Base-by-base conservation (phyloP, 2,329 filamentous ascomycete species). In the Monosporascus sp. region DNA sequence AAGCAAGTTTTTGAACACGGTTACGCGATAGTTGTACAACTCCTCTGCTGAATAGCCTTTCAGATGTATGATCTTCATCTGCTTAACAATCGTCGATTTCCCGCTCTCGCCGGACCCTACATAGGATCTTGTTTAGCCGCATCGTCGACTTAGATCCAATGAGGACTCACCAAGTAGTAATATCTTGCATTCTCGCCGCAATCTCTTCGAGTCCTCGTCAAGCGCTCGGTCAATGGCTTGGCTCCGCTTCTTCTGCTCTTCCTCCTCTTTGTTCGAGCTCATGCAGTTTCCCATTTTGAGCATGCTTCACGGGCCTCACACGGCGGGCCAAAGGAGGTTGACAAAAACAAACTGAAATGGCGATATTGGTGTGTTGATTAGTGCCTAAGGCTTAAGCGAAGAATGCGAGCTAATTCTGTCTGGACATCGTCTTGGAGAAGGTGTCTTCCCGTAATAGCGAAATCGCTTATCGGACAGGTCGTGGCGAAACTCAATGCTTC, bases 21-120 rank as follows among this genome's bases (percentile, higher is more conserved):
- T 97, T 58, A 96, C 84, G 55, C 94, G 88, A 76, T 97, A 97
- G 69, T 96, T 87, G 65, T 88, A 88, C 49, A 97, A 80, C 73
- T 99, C 94, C 65, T 97, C 93, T 62, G 91, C 85, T 11, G 90
- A 92, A 74, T 99, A 99, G 56, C 94, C 94, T 74, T 97, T 96
- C 66, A 97, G 88, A 69, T 99, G 94, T 68, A 99, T 97, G 65
- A 99, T 99, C 76, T 97, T 99, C 94, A 99, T 99, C 79, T 99
- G 94, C 74, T 99, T 99, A 63, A 99, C 94, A 65, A 99, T 97
- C 9, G 94, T 99, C 54, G 94, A 97, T 75, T 99, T 99, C 63
- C 94, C 94, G 73, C 93, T 97, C 77, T 99, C 94, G 61, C 94
- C 94, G 60, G 94, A 97, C 61, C 94, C 94, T 17, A 11, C 44